Evolutionary conservation across 2,329 filamentous ascomycete species (phyloP).

Genomic region (Hirsutella rhossiliensis): DNA sequence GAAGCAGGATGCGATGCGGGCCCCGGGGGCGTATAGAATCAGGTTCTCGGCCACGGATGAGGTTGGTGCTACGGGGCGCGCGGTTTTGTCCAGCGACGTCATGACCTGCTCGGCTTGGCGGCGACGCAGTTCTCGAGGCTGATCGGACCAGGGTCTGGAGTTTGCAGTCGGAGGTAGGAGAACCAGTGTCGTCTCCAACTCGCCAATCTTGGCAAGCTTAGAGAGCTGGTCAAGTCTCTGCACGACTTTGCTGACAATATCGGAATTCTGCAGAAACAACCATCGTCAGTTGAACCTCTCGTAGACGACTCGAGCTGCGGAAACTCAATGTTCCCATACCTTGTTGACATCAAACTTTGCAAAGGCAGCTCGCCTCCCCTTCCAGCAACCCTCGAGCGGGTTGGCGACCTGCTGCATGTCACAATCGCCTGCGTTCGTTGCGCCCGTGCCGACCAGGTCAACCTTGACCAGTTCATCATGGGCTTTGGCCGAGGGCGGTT

Average conservation of each 20-base stretch:
- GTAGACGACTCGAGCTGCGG: background rate
- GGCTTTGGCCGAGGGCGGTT: slow-evolving; percentile 29
- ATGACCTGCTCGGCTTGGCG: slow-evolving; percentile 37
- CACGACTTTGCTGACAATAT: slow-evolving; percentile 30
- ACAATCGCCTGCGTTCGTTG: slow-evolving; percentile 24
- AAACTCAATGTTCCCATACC: slow-evolving; percentile 17
- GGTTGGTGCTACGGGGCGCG: slow-evolving; percentile 11
- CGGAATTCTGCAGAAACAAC: slow-evolving; percentile 19
- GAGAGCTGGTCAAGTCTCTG: slow-evolving; percentile 31
- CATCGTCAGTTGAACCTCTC: slow-evolving; percentile 11
- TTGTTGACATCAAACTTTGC: slow-evolving; percentile 31
- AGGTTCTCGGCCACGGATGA: slow-evolving; percentile 13
- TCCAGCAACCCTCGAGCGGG: slow-evolving; percentile 34
- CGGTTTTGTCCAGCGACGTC: slow-evolving; percentile 18
- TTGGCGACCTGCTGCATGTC: slow-evolving; percentile 26
- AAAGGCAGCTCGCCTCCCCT: slow-evolving; percentile 23
- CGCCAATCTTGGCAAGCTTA: slow-evolving; percentile 31
- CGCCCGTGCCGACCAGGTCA: slow-evolving; percentile 27
- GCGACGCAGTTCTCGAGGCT: slow-evolving; percentile 31
- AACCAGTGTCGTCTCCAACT: slow-evolving; percentile 45
- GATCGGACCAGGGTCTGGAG: slow-evolving; percentile 28
- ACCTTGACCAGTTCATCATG: slow-evolving; percentile 29
- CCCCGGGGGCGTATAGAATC: slow-evolving; percentile 23
- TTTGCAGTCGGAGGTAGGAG: slow-evolving; percentile 36
- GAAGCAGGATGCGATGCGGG: slow-evolving; percentile 62